Percentiles rank a stretch among this genome's conserved stretches.
Conservation (phyloP, 441 rosid genomes). For the Dalechampia spathulata region DNA sequence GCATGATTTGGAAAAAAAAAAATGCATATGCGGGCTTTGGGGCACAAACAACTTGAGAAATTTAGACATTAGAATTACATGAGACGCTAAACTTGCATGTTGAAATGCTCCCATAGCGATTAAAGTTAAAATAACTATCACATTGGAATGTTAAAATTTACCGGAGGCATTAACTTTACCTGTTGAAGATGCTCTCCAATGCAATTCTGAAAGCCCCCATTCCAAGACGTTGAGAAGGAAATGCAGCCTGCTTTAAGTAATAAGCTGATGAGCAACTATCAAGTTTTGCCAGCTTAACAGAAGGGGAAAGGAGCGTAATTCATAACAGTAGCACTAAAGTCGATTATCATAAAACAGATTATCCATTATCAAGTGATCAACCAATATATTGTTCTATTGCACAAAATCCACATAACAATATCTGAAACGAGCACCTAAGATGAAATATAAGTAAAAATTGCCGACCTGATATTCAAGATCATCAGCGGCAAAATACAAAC, state of each 20-base stretch:
- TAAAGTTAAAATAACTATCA: no score
- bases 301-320: no score
- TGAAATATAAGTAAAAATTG: neutral
- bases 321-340: neutral
- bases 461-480: constrained; percentile 58
- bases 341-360: neutral
- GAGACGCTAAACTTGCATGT: no score
- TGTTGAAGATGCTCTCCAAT: constrained; percentile 44
- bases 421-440: neutral
- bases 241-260: constrained; percentile 35
- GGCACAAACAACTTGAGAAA: no score
- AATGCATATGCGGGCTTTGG: neutral
- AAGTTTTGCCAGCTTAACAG: no score
- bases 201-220: constrained; percentile 59
- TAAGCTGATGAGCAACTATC: constrained; percentile 1
- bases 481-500: constrained; percentile 52
- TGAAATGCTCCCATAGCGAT: no score
- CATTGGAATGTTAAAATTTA: neutral
- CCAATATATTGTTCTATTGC: neutral
- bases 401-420: neutral
- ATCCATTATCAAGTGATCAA: neutral
- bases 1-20: neutral
- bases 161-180: constrained; percentile 24
- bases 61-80: no score
- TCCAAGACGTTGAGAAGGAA: constrained; percentile 40